Evolutionary conservation across 2,329 filamentous ascomycete species (phyloP).

Genomic region (Fusarium sp.): DNA sequence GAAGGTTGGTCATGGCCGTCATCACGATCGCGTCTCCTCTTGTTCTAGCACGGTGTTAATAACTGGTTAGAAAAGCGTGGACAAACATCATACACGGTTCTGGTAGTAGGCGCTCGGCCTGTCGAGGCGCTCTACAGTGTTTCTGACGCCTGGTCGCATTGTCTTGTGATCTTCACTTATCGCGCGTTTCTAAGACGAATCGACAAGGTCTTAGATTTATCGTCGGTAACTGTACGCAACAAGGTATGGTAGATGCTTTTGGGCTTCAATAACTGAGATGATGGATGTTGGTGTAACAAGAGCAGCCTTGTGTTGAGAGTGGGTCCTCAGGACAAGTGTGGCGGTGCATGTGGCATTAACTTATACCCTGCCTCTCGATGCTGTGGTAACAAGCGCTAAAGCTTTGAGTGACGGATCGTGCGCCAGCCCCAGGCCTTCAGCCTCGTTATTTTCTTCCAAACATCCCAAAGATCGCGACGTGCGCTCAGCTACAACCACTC

Average conservation of each 20-base stretch:
- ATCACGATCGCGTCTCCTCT: conserved; percentile 73
- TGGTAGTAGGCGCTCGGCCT: conserved; percentile 94
- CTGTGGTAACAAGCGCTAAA: conserved; percentile 24
- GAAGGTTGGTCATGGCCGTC: conserved; percentile 59
- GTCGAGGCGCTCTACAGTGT: conserved; percentile 91
- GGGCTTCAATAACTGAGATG: conserved; percentile 6
- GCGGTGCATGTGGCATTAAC: conserved; percentile 23
- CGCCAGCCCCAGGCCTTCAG: conserved; percentile 32
- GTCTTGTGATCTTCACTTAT: neutral
- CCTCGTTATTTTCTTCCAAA: conserved; percentile 31
- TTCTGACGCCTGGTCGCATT: conserved; percentile 62
- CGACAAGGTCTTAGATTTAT: too few relatives aligned
- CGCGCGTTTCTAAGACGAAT: neutral
- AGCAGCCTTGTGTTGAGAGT: conserved; percentile 22
- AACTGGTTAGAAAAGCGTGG: neutral
- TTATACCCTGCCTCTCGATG: neutral
- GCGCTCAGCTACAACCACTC: neutral
- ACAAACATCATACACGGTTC: conserved; percentile 70
- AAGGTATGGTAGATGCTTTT: neutral
- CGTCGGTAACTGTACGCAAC: neutral
- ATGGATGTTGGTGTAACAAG: conserved; percentile 23
- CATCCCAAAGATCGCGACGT: conserved; percentile 11
- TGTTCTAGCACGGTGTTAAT: conserved; percentile 63
- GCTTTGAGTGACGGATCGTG: conserved; percentile 17
- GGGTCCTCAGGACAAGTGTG: conserved; percentile 8